Evolutionary conservation across 352 stramenopile species (phyloP), one percentile per base, ranked within the genome.

Genomic region (Plasmopara viticola): DNA sequence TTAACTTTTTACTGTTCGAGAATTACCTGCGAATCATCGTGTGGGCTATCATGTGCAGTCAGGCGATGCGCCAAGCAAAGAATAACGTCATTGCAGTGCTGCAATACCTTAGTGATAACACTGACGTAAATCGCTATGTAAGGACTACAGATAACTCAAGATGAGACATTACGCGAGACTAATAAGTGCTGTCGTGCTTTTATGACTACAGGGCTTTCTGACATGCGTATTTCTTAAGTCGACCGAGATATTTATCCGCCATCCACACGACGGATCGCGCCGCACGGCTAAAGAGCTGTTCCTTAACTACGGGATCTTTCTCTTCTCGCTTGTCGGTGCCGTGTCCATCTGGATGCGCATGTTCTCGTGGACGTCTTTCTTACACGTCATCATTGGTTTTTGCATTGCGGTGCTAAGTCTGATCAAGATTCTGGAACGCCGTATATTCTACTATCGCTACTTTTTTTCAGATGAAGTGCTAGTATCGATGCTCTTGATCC

Each of bases 1-100:
- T 92, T 60, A 94, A 94, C 70, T 94, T 94, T 58, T 62, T 92
- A 39, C 69, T 94, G 48, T 94, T 94, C 44, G 84, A 94, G 68
- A 90, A 87, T 73, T 94, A 94, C 63, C 46, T 92, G 58, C 72
- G 82, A 6, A 67, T 94, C 35, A 94, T 94, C 48, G 77, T 94
- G 12, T 94, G 84, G 84, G 79, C 80, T 37, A 88, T 92, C 53
- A 55, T 94, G 35, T 90, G 88, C 68, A 91, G 79, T 44, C 81
- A 94, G 43, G 84, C 84, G 40, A 70, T 94, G 60, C 79, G 84
- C 4, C 81, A 90, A 46, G 81, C 84, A 42, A 94, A 92, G 62
- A 90, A 87, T 51, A 92, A 88, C 38, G 74, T 94, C 49, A 64
- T 90, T 15, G 77, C 76, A 4, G 75, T 92, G 53, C 70, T 94